A percentile compares a stretch with the other conserved stretches of the same genome.
Evolutionary conservation across 257 asterid genomes (phyloP).

Genomic region (Verbena officinalis): DNA sequence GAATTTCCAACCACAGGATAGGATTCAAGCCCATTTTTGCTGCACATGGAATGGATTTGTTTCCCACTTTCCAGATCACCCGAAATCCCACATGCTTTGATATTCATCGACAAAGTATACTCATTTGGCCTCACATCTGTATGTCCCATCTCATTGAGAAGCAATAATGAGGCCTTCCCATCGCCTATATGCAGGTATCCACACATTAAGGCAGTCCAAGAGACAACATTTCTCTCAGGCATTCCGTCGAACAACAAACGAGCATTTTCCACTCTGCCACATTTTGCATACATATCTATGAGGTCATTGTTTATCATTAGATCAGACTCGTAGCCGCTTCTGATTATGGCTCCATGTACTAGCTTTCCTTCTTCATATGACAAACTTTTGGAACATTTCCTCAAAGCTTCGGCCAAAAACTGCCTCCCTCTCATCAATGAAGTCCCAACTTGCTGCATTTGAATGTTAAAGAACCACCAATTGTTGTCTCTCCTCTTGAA

Average conservation of each 20-base stretch:
- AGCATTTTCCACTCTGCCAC: constrained; percentile 46
- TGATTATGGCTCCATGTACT: constrained; percentile 50
- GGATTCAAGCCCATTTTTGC: constrained; percentile 54
- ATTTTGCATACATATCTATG: constrained; percentile 53
- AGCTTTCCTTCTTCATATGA: constrained; percentile 46
- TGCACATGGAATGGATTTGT: constrained; percentile 52
- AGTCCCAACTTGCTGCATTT: constrained; percentile 24
- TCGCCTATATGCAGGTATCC: constrained; percentile 43
- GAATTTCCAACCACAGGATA: constrained; percentile 57
- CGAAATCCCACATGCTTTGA: constrained; percentile 59
- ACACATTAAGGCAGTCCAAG: constrained; percentile 66
- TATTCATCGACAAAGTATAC: constrained; percentile 55
- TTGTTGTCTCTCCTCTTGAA: neutral
- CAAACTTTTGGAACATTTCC: constrained; percentile 50
- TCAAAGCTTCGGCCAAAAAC: constrained; percentile 44
- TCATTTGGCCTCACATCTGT: constrained; percentile 52
- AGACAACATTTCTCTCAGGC: constrained; percentile 58
- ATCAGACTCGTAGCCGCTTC: constrained; percentile 50
- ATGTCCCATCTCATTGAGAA: constrained; percentile 43
- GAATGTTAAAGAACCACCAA: neutral
- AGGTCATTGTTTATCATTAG: constrained; percentile 48
- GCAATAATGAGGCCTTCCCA: constrained; percentile 39
- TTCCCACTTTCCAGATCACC: constrained; percentile 42
- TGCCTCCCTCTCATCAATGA: constrained; percentile 45
- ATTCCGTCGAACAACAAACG: constrained; percentile 48